phyloP scores from a whole-genome alignment of 106 monocot species.

The Agapanthus africanus region DNA sequence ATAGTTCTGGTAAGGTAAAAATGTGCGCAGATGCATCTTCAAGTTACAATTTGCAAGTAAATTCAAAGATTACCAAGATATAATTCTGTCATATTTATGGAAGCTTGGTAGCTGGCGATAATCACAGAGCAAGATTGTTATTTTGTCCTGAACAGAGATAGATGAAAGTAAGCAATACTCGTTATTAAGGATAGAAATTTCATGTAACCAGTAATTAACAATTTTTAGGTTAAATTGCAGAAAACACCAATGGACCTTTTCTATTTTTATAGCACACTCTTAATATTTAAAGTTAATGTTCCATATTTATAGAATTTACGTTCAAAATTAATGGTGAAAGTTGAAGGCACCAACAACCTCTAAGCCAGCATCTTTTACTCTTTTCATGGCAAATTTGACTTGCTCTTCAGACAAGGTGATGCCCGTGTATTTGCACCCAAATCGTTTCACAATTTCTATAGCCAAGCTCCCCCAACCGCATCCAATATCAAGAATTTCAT shows the following conservation, averaged over 20 bases:
- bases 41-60: not conserved
- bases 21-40: not conserved
- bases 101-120: constrained; percentile 56
- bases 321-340: constrained; percentile 2
- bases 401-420: constrained; percentile 88
- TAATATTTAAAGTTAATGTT: too few species aligned
- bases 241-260: too few species aligned
- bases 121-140: constrained; percentile 72
- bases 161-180: too few species aligned
- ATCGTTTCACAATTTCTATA: constrained; percentile 67
- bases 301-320: not conserved
- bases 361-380: constrained; percentile 73
- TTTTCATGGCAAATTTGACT: constrained; percentile 55
- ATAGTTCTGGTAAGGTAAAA: not conserved
- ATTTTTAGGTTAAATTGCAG: too few species aligned
- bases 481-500: constrained; percentile 96
- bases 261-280: too few species aligned
- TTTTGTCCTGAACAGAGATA: constrained; percentile 68
- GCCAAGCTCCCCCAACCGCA: constrained; percentile 91
- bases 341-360: constrained; percentile 35
- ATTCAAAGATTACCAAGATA: constrained; percentile 9
- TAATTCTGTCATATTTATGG: constrained; percentile 12
- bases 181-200: too few species aligned
- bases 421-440: constrained; percentile 93
- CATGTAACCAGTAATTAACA: too few species aligned